A percentile compares a stretch with the other conserved stretches of the same genome.
Evolutionary conservation across 768 basidiomycete genomes (phyloP).

Genomic region (Suillus spraguei): DNA sequence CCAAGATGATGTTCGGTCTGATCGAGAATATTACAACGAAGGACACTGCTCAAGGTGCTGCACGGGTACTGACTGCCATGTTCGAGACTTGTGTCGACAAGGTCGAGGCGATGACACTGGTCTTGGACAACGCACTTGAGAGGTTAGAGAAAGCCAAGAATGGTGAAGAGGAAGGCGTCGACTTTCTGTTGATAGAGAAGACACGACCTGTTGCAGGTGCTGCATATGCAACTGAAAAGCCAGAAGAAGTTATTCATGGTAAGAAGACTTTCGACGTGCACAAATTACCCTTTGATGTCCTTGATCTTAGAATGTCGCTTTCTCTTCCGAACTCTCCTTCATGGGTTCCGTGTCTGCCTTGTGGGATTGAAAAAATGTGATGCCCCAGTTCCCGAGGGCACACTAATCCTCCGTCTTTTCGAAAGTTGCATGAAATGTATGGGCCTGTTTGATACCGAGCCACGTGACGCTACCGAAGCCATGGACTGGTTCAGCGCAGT

Average conservation of each 20-base stretch:
- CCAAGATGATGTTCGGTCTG: slow-evolving; percentile 90
- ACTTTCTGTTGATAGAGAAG: slow-evolving; percentile 78
- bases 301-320: slow-evolving; percentile 70
- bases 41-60: slow-evolving; percentile 68
- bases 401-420: slow-evolving; percentile 86
- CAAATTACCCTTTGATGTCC: slow-evolving; percentile 10
- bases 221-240: slow-evolving; percentile 76
- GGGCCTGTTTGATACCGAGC: slow-evolving; percentile 76
- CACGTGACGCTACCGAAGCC: slow-evolving; percentile 72
- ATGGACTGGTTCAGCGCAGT: slow-evolving; percentile 81
- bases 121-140: slow-evolving; percentile 51
- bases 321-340: slow-evolving; percentile 85
- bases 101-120: slow-evolving; percentile 74
- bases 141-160: slow-evolving; percentile 48
- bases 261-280: slow-evolving; percentile 23
- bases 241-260: slow-evolving; percentile 84
- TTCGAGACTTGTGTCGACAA: slow-evolving; percentile 85
- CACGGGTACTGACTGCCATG: slow-evolving; percentile 69
- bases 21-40: slow-evolving; percentile 82
- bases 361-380: slow-evolving; percentile 78
- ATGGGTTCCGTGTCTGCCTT: slow-evolving; percentile 83
- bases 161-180: slow-evolving; percentile 42
- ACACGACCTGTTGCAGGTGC: slow-evolving; percentile 80
- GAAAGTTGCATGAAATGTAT: slow-evolving; percentile 83
- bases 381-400: slow-evolving; percentile 79